These are phyloP conservation scores for Kodamaea kakaduensis DNA, from an alignment of 805 yeast genomes.

Conservation along the genomic window DNA sequence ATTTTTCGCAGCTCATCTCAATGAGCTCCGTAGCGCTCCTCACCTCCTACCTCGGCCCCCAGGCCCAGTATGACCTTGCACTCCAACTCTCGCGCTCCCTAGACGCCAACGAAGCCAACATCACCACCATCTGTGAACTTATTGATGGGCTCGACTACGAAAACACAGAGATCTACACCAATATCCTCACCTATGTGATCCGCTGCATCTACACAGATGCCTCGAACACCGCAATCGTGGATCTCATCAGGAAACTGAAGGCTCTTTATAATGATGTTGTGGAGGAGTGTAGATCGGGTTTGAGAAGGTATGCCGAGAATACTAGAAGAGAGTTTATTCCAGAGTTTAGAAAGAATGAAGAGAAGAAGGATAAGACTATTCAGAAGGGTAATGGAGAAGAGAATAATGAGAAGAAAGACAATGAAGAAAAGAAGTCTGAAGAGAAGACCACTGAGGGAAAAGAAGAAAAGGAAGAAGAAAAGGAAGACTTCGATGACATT, in stretches of 20 bases:
- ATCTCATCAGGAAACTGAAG: constrained; percentile 16
- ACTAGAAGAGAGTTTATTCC: constrained; percentile 7
- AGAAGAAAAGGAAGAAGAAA: too few species aligned
- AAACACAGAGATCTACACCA: constrained; percentile 5
- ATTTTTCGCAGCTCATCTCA: background rate
- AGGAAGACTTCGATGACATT: too few species aligned
- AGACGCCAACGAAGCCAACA: constrained; percentile 13
- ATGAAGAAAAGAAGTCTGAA: too few species aligned
- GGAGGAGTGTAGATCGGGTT: background rate
- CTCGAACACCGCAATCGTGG: constrained; percentile 10
- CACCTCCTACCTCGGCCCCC: constrained; percentile 22
- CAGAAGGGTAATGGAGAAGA: too few species aligned
- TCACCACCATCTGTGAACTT: constrained; percentile 24
- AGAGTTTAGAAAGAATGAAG: constrained; percentile 1
- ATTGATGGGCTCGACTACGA: constrained; percentile 19
- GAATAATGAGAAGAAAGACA: too few species aligned
- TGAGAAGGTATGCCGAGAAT: constrained; percentile 4
- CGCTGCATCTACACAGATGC: constrained; percentile 5
- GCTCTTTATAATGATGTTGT: constrained; percentile 14
- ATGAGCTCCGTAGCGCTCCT: constrained; percentile 17
- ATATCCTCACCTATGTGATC: constrained; percentile 8
- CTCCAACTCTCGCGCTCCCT: constrained; percentile 17
- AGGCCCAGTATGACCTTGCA: constrained; percentile 20
- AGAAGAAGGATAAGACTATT: too few species aligned
- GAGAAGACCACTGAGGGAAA: too few species aligned